These are phyloP conservation scores for Plasmodium chabaudi DNA, from an alignment of 169 alveolate genomes.

Conservation along the genomic window DNA sequence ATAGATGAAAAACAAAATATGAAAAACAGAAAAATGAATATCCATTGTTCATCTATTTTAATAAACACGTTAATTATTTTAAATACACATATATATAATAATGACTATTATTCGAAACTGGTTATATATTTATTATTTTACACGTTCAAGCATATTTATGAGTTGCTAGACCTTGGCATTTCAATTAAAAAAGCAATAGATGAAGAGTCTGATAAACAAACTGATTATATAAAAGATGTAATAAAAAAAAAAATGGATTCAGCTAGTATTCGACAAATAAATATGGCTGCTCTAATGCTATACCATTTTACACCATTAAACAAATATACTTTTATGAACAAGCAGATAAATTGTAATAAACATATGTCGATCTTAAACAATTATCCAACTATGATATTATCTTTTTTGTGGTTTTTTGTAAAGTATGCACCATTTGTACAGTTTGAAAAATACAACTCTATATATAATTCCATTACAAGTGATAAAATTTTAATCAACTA, in stretches of 20 bases:
- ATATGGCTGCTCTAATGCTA: constrained; percentile 33
- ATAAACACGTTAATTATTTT: constrained; percentile 29
- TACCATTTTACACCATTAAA: constrained; percentile 9
- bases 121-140: constrained; percentile 16
- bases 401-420: constrained; percentile 13
- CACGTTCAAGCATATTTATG: constrained; percentile 13
- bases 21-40: constrained; percentile 26
- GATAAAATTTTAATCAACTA: constrained; percentile 21
- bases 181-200: constrained; percentile 2
- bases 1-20: constrained; percentile 5
- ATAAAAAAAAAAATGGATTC: constrained; percentile 39
- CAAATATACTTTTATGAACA: background rate
- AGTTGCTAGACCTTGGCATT: background rate
- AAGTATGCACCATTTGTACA: constrained; percentile 17
- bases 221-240: background rate
- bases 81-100: constrained; percentile 33
- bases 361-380: constrained; percentile 8
- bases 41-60: constrained; percentile 46
- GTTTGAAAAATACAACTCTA: constrained; percentile 58
- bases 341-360: background rate
- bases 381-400: no score
- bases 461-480: constrained; percentile 19
- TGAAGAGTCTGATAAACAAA: background rate
- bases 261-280: constrained; percentile 63
- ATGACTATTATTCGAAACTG: constrained; percentile 6